A percentile compares a stretch with the other conserved stretches of the same genome.
Conservation (phyloP, 169 alveolate genomes). For the Cyclospora cayetanensis region DNA sequence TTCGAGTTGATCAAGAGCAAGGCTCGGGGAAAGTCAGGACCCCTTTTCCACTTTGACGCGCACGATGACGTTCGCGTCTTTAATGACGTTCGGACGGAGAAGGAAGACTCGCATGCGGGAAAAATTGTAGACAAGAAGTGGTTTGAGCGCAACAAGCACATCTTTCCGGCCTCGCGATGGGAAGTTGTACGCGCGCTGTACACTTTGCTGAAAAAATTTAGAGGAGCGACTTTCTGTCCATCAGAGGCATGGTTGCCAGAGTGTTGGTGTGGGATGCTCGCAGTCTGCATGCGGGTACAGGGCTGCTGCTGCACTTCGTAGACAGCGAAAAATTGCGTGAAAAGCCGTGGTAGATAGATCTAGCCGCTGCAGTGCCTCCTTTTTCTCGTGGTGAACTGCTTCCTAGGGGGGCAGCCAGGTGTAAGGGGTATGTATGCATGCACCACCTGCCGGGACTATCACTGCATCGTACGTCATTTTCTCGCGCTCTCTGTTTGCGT, state of each 20-base stretch:
- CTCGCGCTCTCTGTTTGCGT: neutral
- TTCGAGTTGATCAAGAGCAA: slow-evolving; percentile 77
- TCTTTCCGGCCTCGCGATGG: slow-evolving; percentile 85
- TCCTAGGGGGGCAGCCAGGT: too few relatives aligned
- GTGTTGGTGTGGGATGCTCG: too few relatives aligned
- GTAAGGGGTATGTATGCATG: too few relatives aligned
- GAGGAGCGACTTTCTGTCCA: neutral
- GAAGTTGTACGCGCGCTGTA: slow-evolving; percentile 61
- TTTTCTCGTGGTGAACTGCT: too few relatives aligned
- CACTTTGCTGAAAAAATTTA: neutral
- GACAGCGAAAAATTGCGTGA: neutral
- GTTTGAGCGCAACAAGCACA: slow-evolving; percentile 83
- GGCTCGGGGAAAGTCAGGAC: slow-evolving; percentile 83
- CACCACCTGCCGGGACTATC: too few relatives aligned
- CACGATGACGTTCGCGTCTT: slow-evolving; percentile 74
- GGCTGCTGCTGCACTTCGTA: too few relatives aligned
- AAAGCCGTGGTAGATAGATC: neutral
- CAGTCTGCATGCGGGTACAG: too few relatives aligned
- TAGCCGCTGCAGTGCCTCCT: neutral
- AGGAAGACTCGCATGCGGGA: slow-evolving; percentile 81
- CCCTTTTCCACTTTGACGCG: slow-evolving; percentile 78
- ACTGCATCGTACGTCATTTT: too few relatives aligned
- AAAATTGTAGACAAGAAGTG: slow-evolving; percentile 81
- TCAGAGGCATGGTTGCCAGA: too few relatives aligned
- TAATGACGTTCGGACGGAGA: slow-evolving; percentile 74